Evolutionary conservation across 495 filamentous ascomycete species (phyloP), one percentile per base, ranked within the genome.

Genomic region (Neurospora sp.): DNA sequence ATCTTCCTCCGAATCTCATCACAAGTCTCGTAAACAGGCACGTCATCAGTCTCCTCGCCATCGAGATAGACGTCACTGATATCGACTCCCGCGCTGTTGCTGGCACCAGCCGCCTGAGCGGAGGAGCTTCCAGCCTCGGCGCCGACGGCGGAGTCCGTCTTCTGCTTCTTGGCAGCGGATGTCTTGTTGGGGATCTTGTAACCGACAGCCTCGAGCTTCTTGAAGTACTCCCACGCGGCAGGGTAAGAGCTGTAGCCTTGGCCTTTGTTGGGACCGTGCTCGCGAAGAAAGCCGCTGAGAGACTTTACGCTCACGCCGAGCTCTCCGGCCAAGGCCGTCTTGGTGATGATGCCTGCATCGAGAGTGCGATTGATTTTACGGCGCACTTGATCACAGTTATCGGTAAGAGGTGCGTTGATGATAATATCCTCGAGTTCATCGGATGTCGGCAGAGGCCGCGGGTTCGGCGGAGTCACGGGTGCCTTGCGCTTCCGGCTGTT

Each of bases 1-100:
- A 90, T 86, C 79, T 89, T 90, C 69, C 78, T 80, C 6, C 86
- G 84, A 40, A 90, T 75, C 73, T 88, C 86, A 74, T 90, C 85
- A 75, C 86, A 90, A 7, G 85, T 85, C 72, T 90, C 87, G 76
- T 78, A 88, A 20, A 89, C 77, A 6, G 77, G 76, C 3, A 89
- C 84, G 1, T 38, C 68, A 70, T 84, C 81, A 8, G 74, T 74
- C 27, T 79, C 81, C 72, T 88, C 85, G 39, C 84, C 83, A 0
- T 76, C 73, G 1, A 87, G 78, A 16, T 77, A n/a, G 17, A 87
- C 74, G 41, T 74, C 74, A 40, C 75, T 78, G 48, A 85, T 72
- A 72, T 86, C 81, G 22, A 77, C 27, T 45, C 73, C 22, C 22
- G 73, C 74, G 73, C 72, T 42, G 68, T 65, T 69, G 41, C 35